These are phyloP conservation scores for Didymella sp. DNA, from an alignment of 2,329 filamentous ascomycete genomes.

Conservation along the genomic window DNA sequence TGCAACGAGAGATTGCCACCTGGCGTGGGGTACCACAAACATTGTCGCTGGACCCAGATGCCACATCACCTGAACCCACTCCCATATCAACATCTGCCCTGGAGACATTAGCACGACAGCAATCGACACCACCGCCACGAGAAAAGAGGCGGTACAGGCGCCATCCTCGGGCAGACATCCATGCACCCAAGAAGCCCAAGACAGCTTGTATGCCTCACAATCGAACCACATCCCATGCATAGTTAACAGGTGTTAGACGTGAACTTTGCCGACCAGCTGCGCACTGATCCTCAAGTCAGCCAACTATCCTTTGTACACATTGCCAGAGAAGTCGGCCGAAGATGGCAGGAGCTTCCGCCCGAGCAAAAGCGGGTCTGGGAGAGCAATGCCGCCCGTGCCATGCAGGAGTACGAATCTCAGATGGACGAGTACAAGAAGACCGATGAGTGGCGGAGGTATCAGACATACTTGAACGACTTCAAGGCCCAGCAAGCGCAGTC, in stretches of 20 bases:
- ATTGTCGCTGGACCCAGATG: slow-evolving; percentile 28
- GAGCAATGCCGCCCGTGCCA: slow-evolving; percentile 46
- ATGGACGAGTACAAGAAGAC: slow-evolving; percentile 53
- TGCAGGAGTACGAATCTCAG: slow-evolving; percentile 49
- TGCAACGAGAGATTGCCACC: slow-evolving; percentile 52
- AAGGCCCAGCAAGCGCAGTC: slow-evolving; percentile 37
- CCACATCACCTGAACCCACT: slow-evolving; percentile 24
- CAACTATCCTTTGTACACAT: slow-evolving; percentile 50
- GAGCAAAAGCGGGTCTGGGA: slow-evolving; percentile 50
- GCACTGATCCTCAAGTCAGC: slow-evolving; percentile 45
- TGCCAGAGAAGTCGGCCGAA: slow-evolving; percentile 47
- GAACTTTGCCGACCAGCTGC: slow-evolving; percentile 52
- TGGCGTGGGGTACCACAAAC: slow-evolving; percentile 42
- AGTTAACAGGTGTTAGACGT: slow-evolving; percentile 37
- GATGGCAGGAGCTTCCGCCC: slow-evolving; percentile 48
- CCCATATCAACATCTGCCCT: slow-evolving; percentile 42
- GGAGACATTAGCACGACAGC: slow-evolving; percentile 36
- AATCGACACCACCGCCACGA: slow-evolving; percentile 30
- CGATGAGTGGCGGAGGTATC: slow-evolving; percentile 47
- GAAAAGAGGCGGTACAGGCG: slow-evolving; percentile 50
- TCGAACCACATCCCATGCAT: background rate
- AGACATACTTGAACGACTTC: slow-evolving; percentile 47
- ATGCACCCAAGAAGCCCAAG: slow-evolving; percentile 52
- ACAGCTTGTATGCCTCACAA: slow-evolving; percentile 44
- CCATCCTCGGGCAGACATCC: slow-evolving; percentile 46